Evolutionary conservation across 164 flowering plant species (phyloP), one percentile per base, ranked within the genome.

Genomic region (Vitis amurensis): DNA sequence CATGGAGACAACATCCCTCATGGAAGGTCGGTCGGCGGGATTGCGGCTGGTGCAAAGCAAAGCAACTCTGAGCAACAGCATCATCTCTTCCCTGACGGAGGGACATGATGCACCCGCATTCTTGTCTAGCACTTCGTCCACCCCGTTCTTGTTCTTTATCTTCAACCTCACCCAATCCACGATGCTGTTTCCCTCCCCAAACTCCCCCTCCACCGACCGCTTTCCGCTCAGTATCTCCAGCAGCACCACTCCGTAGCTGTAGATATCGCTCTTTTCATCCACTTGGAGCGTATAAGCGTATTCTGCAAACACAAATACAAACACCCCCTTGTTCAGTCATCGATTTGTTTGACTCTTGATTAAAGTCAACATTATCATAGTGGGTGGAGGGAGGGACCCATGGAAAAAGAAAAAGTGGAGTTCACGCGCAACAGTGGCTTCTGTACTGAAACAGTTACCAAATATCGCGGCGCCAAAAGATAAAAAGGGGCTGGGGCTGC

Each of bases 1-100:
- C 98, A 95, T 91, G 17, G 97, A 84, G 47, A 95, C 84, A 1
- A 95, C 99, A 29, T 96, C 97, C 74, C 99, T 87, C 99, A 96
- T 96, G 37, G 99, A 80, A 0, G 99, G 99, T 49, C 99, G 76
- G 23, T 96, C 94, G 0, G 89, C 90, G 10, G 99, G 99, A 61
- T 86, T 89, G 29, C 87, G 76, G 71, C 92, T 87, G 0, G 99
- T 96, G 80, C 99, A 96, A 11, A 92, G 79, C 86, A 96, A 75
- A 8, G 98, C 97, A 63, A 96, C 87, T 72, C 89, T 83, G 2
- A 96, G 82, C 69, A 92, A 73, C 12, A 91, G 75, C 86, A 86
- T 80, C 99, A 96, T 93, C 69, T 96, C 99, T 63, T 96, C 98
- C 82, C 84, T 84, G 29, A 92, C 96, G 0, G 90, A 73, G 1